Evolutionary conservation across 164 flowering plant species (phyloP).

Genomic region (Tetracentron sinense): DNA sequence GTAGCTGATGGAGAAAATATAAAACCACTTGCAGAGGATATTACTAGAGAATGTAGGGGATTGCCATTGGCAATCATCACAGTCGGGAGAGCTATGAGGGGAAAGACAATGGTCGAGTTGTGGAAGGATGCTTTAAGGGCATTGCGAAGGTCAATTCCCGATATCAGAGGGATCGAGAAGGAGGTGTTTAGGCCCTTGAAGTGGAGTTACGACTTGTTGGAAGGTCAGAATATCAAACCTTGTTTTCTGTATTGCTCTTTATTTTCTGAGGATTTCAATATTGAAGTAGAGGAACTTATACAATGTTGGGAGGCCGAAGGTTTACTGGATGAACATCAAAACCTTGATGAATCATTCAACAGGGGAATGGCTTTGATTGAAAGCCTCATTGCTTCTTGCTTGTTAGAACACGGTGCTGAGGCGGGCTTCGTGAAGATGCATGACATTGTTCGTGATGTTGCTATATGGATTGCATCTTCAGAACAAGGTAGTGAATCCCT

Average conservation of each 20-base stretch:
- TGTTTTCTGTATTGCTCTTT: conserved; percentile 7
- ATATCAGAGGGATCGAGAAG: background rate
- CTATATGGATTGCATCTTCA: conserved; percentile 10
- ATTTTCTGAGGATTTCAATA: background rate
- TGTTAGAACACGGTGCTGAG: conserved; percentile 2
- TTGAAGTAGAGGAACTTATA: background rate
- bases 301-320: conserved; percentile 10
- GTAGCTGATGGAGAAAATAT: background rate
- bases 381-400: background rate
- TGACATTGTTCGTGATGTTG: conserved; percentile 13
- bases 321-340: background rate
- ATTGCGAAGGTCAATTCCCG: background rate
- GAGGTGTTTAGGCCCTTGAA: conserved; percentile 7
- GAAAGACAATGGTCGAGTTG: background rate
- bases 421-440: conserved; percentile 7
- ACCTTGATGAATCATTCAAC: background rate
- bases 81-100: conserved; percentile 4
- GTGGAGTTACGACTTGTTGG: conserved; percentile 6
- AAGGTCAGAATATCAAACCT: background rate
- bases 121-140: conserved; percentile 4
- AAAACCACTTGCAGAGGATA: background rate
- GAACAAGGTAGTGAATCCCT: conserved; percentile 5
- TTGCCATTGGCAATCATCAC: conserved; percentile 4
- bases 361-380: conserved; percentile 3
- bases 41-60: conserved; percentile 5